phyloP scores from a whole-genome alignment of 2,329 filamentous ascomycete genomes.

The Colletotrichum sp. region DNA sequence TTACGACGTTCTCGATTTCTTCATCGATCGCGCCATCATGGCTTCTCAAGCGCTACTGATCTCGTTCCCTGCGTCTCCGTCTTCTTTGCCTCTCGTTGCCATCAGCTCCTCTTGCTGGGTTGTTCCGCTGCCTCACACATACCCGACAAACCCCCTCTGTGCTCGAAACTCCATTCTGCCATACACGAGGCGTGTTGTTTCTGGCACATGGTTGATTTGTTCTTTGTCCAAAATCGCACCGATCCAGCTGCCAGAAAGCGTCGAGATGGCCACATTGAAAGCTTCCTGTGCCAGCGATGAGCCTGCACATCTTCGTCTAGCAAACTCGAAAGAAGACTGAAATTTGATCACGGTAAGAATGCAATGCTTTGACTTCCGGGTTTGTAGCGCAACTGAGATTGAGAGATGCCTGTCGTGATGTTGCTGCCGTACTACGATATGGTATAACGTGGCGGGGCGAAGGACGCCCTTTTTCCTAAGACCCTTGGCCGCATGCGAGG shows the following conservation, averaged over 20 bases:
- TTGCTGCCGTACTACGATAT: too few relatives aligned
- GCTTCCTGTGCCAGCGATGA: neutral
- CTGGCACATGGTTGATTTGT: neutral
- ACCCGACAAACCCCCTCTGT: neutral
- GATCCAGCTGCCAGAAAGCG: neutral
- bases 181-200: neutral
- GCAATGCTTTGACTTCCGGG: fast-evolving
- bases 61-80: neutral
- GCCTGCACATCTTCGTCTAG: neutral
- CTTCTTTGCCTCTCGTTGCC: neutral
- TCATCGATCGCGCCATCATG: neutral
- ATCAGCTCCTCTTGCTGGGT: neutral
- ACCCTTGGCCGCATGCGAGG: fast-evolving
- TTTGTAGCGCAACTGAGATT: neutral
- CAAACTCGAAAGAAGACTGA: neutral
- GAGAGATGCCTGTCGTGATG: too few relatives aligned
- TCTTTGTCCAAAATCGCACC: neutral
- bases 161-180: neutral
- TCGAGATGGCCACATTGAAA: neutral
- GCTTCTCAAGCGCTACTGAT: neutral
- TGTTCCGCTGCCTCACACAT: neutral
- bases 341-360: fast-evolving
- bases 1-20: neutral
- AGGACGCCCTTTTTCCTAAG: too few relatives aligned
- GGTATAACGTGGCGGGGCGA: too few relatives aligned